Evolutionary conservation across 305 asterid genomes (phyloP).

Genomic region (Solanum hybrid): DNA sequence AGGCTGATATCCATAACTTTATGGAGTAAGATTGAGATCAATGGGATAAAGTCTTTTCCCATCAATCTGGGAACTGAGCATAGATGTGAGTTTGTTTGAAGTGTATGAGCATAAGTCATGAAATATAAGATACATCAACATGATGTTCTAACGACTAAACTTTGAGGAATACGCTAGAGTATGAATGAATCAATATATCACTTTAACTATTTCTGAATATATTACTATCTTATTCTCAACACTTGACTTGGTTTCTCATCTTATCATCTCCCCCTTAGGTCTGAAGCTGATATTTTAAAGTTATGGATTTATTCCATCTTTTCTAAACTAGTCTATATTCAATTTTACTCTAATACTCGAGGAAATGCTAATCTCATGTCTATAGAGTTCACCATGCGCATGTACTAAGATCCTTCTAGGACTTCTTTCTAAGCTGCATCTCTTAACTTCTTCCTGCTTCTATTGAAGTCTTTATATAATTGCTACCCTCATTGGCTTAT

Average conservation of each 20-base stretch:
- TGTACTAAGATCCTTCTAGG: neutral
- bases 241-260: neutral
- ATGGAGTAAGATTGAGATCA: neutral
- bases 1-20: too few species aligned
- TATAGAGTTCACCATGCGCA: neutral
- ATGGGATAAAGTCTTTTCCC: neutral
- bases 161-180: neutral
- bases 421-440: neutral
- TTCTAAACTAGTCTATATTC: neutral
- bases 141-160: neutral
- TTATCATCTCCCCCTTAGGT: neutral
- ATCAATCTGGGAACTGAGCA: neutral
- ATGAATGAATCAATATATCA: neutral
- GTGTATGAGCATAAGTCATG: neutral
- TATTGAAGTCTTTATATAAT: neutral
- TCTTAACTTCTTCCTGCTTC: neutral
- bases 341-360: neutral
- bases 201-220: neutral
- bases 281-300: neutral
- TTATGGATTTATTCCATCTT: neutral
- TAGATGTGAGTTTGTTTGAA: neutral
- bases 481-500: neutral
- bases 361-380: neutral
- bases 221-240: neutral
- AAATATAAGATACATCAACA: neutral